These are phyloP conservation scores for Kodamaea sp. DNA, from an alignment of 1,139 yeast genomes.

Conservation along the genomic window DNA sequence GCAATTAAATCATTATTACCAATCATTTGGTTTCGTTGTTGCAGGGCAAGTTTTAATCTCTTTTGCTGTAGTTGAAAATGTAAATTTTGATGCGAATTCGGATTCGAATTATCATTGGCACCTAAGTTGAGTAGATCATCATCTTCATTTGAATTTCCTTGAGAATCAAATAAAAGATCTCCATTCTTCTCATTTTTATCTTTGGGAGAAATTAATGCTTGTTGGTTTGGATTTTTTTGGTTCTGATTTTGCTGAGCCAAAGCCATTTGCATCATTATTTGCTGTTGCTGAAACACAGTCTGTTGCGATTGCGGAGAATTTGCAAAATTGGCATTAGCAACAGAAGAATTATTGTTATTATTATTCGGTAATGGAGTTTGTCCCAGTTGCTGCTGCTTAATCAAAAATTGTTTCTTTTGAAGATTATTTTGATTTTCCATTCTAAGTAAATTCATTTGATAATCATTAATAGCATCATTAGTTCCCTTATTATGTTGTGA, in stretches of 20 bases:
- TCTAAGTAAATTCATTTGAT: slow-evolving; percentile 23
- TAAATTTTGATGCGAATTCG: slow-evolving; percentile 11
- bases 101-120: slow-evolving; percentile 4
- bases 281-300: slow-evolving; percentile 8
- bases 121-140: slow-evolving; percentile 4
- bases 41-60: slow-evolving; percentile 15
- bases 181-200: background rate
- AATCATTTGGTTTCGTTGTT: slow-evolving; percentile 11
- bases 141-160: slow-evolving; percentile 5
- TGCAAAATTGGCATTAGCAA: background rate
- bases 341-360: too few relatives aligned
- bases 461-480: slow-evolving; percentile 21
- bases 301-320: slow-evolving; percentile 10
- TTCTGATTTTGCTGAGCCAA: slow-evolving; percentile 9
- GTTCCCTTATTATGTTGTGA: slow-evolving; percentile 7
- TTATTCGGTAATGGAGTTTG: background rate
- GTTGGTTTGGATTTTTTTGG: slow-evolving; percentile 3
- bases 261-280: slow-evolving; percentile 9
- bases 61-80: slow-evolving; percentile 16
- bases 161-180: background rate
- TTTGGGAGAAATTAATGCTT: background rate
- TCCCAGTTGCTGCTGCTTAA: slow-evolving; percentile 18
- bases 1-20: background rate
- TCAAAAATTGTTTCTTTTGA: slow-evolving; percentile 24
- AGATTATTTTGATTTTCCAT: slow-evolving; percentile 28